These are phyloP conservation scores for Coemansia sp. DNA, from an alignment of 192 early-diverging fungal species.

Conservation along the genomic window DNA sequence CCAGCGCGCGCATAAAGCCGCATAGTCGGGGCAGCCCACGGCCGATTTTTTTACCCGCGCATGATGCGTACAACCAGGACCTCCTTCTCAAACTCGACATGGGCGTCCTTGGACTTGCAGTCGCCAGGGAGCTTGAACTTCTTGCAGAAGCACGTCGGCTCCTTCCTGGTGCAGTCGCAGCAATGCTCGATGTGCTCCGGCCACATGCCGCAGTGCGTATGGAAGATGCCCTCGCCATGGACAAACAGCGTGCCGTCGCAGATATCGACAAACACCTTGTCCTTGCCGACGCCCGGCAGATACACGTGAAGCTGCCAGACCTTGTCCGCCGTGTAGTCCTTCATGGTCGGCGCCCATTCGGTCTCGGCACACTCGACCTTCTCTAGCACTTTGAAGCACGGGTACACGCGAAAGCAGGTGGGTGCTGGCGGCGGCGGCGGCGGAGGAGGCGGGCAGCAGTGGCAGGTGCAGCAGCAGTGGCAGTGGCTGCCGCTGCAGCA, in stretches of 20 bases:
- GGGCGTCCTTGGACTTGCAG: conserved; percentile 40
- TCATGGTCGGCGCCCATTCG: conserved; percentile 50
- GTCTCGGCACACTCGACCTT: conserved; percentile 29
- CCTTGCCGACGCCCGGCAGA: conserved; percentile 43
- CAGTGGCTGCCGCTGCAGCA: conserved; percentile 11
- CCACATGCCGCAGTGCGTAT: conserved; percentile 53
- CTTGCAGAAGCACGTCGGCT: conserved; percentile 42
- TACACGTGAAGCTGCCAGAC: conserved; percentile 54
- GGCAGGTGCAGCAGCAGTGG: conserved; percentile 18
- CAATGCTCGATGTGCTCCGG: conserved; percentile 50
- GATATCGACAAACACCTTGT: conserved; percentile 50
- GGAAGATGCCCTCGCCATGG: conserved; percentile 51
- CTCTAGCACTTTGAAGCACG: conserved; percentile 49
- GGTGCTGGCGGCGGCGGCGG: conserved; percentile 38
- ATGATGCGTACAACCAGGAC: conserved; percentile 48
- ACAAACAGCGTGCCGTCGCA: conserved; percentile 34
- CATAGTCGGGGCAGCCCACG: not conserved
- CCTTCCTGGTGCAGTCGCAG: conserved; percentile 51
- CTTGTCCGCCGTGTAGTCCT: conserved; percentile 52
- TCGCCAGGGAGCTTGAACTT: conserved; percentile 41
- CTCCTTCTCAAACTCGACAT: conserved; percentile 51
- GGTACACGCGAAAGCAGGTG: conserved; percentile 38
- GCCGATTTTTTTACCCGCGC: conserved; percentile 23
- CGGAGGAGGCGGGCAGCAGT: conserved; percentile 23
- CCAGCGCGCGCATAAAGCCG: not conserved